Base-by-base conservation (phyloP, 2,329 filamentous ascomycete genomes). In the Trichoderma polysporum region DNA sequence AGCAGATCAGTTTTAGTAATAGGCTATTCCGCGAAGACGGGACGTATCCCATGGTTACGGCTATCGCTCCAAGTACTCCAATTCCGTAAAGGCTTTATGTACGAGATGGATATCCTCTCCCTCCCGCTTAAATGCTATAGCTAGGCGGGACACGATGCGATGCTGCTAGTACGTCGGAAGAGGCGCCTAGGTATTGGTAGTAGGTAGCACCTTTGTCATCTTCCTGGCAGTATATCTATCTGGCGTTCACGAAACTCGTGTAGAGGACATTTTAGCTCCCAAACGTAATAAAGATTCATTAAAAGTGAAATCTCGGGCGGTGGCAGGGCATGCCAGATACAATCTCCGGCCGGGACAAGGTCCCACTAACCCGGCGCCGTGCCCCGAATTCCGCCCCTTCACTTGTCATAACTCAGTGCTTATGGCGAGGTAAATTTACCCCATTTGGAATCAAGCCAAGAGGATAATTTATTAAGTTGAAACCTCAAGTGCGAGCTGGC, bases 331-430 rank as follows among this genome's bases (percentile, higher is more conserved):
- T 0, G 41, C 41, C 41, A 29, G 17, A 29, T 19, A 45, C 25
- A 52, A 61, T 61, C 19, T 52, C 45, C 58, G 58, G 58, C 22
- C n/a, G n/a, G n/a, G 22, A 29, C 12, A 29, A 9, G 35, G 58
- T 50, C 58, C 58, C 58, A 52, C 58, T 19, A 29, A 19, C 31
- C 25, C 58, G 58, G 58, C 31, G 58, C 58, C 45, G 58, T 29
- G 45, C n/a, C 22, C 58, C 58, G 58, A 61, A 52, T 19, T 61
- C 58, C 58, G 58, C 29, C 22, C 6, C 17, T 12, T 10, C 5
- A 29, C 13, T 50, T 19, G 45, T 33, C 58, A 47, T 19, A 10
- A 17, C 41, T 45, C 41, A 45, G 22, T 19, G 41, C 22, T 19
- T 22, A 19, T 10, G 1, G 13, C n/a, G 3, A 22, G 10, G 41